Evolutionary conservation across 257 asterid genomes (phyloP).

Genomic region (Perilla frutescens): DNA sequence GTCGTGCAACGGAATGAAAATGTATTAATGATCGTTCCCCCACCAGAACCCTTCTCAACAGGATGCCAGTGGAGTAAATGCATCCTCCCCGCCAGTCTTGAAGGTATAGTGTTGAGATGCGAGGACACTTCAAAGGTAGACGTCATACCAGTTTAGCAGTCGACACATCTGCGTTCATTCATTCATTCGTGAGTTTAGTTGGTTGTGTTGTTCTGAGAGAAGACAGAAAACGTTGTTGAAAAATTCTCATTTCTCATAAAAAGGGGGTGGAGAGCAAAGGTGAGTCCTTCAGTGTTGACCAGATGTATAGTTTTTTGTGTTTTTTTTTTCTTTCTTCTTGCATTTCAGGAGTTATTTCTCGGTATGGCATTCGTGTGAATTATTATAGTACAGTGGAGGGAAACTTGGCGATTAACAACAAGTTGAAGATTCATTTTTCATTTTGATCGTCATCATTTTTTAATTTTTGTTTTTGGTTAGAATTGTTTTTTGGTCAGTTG

Average conservation of each 20-base stretch:
- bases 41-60: constrained; percentile 67
- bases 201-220: constrained; percentile 15
- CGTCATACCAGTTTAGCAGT: constrained; percentile 63
- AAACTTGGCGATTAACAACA: constrained; percentile 37
- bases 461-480: constrained; percentile 20
- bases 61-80: constrained; percentile 75
- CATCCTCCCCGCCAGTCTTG: constrained; percentile 74
- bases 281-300: constrained; percentile 35
- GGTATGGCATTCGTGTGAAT: constrained; percentile 47
- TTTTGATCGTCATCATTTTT: constrained; percentile 8
- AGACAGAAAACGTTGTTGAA: background rate
- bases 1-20: constrained; percentile 75
- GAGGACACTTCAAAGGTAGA: constrained; percentile 67
- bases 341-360: constrained; percentile 35
- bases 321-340: constrained; percentile 32
- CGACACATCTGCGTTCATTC: background rate
- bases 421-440: constrained; percentile 39
- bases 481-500: constrained; percentile 43
- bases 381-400: constrained; percentile 45
- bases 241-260: constrained; percentile 30
- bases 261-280: constrained; percentile 30
- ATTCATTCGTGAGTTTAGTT: too few relatives aligned
- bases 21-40: constrained; percentile 72
- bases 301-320: constrained; percentile 50
- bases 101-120: constrained; percentile 67